Evolutionary conservation across 225 moss, liverwort and hornwort genomes (phyloP).

Genomic region (Marchantia paleacea): DNA sequence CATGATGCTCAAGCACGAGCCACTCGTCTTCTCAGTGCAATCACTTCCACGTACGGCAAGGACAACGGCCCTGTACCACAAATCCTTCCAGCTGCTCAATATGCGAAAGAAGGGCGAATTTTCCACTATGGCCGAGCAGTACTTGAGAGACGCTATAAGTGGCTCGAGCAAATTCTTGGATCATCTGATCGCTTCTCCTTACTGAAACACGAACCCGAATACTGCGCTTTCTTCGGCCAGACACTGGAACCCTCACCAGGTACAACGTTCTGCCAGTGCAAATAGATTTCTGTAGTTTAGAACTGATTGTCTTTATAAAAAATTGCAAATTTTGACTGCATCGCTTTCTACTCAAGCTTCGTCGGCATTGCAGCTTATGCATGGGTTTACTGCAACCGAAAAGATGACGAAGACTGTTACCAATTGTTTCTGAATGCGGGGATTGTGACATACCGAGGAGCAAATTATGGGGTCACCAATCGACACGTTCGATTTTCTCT

Average conservation of each 20-base stretch:
- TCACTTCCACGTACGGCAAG: conserved; percentile 37
- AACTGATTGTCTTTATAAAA: neutral
- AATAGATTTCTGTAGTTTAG: neutral
- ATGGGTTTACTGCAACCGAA: conserved; percentile 54
- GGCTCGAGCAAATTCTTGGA: conserved; percentile 39
- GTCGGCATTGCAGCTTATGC: conserved; percentile 47
- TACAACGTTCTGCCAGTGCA: conserved; percentile 3
- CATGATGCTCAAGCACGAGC: conserved; percentile 53
- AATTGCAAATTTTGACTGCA: neutral
- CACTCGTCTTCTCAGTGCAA: conserved; percentile 40
- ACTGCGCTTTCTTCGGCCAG: conserved; percentile 56
- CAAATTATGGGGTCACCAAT: conserved; percentile 29
- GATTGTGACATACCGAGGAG: conserved; percentile 42
- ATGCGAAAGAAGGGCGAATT: conserved; percentile 33
- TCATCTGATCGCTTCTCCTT: conserved; percentile 56
- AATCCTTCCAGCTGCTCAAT: conserved; percentile 19
- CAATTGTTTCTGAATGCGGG: conserved; percentile 36
- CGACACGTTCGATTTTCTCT: conserved; percentile 52
- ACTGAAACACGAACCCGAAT: conserved; percentile 44
- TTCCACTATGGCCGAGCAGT: conserved; percentile 57
- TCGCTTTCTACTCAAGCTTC: neutral
- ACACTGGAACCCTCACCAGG: conserved; percentile 61
- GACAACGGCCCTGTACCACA: conserved; percentile 11
- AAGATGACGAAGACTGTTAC: conserved; percentile 49
- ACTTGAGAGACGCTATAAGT: conserved; percentile 46